Conservation (phyloP, 306 rosid species). For the Medicago lupulina region DNA sequence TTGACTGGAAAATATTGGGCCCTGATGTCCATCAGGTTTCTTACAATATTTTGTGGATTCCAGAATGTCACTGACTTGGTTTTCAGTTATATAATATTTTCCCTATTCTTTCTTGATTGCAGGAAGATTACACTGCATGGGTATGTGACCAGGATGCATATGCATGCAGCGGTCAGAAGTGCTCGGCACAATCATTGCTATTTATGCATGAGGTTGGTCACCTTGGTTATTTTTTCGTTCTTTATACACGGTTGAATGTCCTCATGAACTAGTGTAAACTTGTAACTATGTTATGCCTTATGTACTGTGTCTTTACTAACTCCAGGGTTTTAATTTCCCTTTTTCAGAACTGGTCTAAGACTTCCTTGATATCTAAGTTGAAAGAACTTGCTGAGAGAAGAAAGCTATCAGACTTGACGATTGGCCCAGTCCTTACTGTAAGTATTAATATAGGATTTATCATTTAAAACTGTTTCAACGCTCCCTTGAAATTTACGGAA, state of each 20-base stretch:
- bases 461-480: background rate
- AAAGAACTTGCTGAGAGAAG: constrained; percentile 88
- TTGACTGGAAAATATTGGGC: constrained; percentile 97
- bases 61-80: constrained; percentile 20
- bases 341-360: constrained; percentile 82
- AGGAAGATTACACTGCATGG: constrained; percentile 95
- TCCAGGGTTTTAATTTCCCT: constrained; percentile 31
- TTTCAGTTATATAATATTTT: constrained; percentile 29
- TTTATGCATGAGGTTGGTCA: constrained; percentile 90
- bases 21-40: constrained; percentile 95
- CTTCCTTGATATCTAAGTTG: constrained; percentile 74
- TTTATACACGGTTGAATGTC: constrained; percentile 19
- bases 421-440: constrained; percentile 95
- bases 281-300: constrained; percentile 20
- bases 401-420: constrained; percentile 80
- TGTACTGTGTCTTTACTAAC: constrained; percentile 32
- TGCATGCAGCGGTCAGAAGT: constrained; percentile 98
- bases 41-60: constrained; percentile 19
- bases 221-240: constrained; percentile 26
- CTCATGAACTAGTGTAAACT: constrained; percentile 17
- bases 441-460: constrained; percentile 30
- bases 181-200: constrained; percentile 90
- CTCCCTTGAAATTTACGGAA: constrained; percentile 2
- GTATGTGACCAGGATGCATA: constrained; percentile 99
- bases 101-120: constrained; percentile 45